phyloP scores from a whole-genome alignment of 1,284 basidiomycete genomes.

The Microbotryum saponariae region DNA sequence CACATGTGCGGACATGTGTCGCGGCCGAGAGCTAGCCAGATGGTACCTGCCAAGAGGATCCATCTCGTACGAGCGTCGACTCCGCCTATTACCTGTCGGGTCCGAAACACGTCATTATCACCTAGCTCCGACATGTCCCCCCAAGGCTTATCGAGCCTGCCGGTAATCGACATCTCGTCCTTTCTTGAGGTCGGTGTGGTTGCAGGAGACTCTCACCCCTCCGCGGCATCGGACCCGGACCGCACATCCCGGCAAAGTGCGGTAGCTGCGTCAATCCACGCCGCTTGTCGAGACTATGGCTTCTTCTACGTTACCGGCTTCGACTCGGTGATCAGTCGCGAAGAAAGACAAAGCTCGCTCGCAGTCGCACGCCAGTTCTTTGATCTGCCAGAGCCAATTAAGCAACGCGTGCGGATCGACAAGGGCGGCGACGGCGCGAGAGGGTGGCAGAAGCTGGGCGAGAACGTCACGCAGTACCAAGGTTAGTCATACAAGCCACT shows the following conservation, averaged over 20 bases:
- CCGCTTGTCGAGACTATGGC: conserved; percentile 66
- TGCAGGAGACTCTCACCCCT: too few relatives aligned
- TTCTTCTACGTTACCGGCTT: conserved; percentile 65
- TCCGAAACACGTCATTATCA: too few relatives aligned
- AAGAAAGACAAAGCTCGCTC: conserved; percentile 58
- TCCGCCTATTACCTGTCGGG: too few relatives aligned
- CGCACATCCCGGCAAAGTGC: too few relatives aligned
- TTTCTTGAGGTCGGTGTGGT: conserved; percentile 5
- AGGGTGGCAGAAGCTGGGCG: conserved; percentile 50
- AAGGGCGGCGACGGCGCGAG: conserved; percentile 47
- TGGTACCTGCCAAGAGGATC: too few relatives aligned
- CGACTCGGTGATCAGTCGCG: conserved; percentile 52
- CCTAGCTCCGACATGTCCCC: too few relatives aligned
- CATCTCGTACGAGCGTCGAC: too few relatives aligned
- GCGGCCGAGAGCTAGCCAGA: too few relatives aligned
- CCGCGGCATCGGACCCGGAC: too few relatives aligned
- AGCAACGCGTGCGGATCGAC: conserved; percentile 56
- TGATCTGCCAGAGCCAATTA: conserved; percentile 57
- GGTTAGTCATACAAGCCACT: conserved; percentile 52
- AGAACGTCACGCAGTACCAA: conserved; percentile 76
- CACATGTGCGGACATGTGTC: too few relatives aligned
- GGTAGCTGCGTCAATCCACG: conserved; percentile 54
- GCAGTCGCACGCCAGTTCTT: conserved; percentile 64
- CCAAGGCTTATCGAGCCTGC: conserved; percentile 28
- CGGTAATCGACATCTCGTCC: conserved; percentile 40